Percentiles rank a stretch among this genome's conserved stretches.
These are phyloP conservation scores for Kodamaea sagamina DNA, from an alignment of 805 yeast species.

Conservation along the genomic window DNA sequence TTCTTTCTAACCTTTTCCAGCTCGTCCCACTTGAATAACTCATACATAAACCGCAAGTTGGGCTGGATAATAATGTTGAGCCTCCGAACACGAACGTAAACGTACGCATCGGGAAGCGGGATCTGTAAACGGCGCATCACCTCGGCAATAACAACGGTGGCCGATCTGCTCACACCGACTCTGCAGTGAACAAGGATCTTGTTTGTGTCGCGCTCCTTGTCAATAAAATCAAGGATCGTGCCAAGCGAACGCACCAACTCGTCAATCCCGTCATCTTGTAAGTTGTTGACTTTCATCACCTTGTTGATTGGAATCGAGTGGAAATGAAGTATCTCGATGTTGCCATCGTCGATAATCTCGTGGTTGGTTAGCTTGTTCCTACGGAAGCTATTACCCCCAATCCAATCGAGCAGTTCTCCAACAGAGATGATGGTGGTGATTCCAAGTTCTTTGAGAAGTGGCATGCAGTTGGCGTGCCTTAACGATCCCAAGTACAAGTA, in stretches of 20 bases:
- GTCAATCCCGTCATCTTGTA: slow-evolving; percentile 92
- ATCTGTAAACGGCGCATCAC: slow-evolving; percentile 76
- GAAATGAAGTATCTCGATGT: slow-evolving; percentile 29
- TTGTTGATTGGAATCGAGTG: slow-evolving; percentile 36
- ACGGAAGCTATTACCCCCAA: slow-evolving; percentile 35
- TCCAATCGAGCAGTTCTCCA: slow-evolving; percentile 79
- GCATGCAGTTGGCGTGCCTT: slow-evolving; percentile 73
- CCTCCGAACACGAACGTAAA: slow-evolving; percentile 86
- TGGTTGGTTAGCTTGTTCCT: slow-evolving; percentile 24
- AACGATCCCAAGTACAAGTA: slow-evolving; percentile 85
- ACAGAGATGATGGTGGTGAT: slow-evolving; percentile 79
- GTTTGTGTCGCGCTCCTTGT: slow-evolving; percentile 37
- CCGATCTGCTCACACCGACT: slow-evolving; percentile 93
- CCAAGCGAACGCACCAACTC: slow-evolving; percentile 64
- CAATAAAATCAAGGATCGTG: slow-evolving; percentile 65
- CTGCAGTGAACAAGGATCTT: slow-evolving; percentile 80
- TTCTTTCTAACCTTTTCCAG: slow-evolving; percentile 21
- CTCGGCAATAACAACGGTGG: slow-evolving; percentile 94
- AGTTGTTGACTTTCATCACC: slow-evolving; percentile 64
- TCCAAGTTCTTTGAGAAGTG: slow-evolving; percentile 62
- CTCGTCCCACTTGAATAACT: slow-evolving; percentile 63
- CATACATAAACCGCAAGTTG: slow-evolving; percentile 87
- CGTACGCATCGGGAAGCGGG: slow-evolving; percentile 74
- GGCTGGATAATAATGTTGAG: slow-evolving; percentile 94
- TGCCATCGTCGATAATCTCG: slow-evolving; percentile 30